Percentiles rank a stretch among this genome's conserved stretches.
Evolutionary conservation across 2,329 filamentous ascomycete genomes (phyloP).

Genomic region (Colletotrichum trifolii): DNA sequence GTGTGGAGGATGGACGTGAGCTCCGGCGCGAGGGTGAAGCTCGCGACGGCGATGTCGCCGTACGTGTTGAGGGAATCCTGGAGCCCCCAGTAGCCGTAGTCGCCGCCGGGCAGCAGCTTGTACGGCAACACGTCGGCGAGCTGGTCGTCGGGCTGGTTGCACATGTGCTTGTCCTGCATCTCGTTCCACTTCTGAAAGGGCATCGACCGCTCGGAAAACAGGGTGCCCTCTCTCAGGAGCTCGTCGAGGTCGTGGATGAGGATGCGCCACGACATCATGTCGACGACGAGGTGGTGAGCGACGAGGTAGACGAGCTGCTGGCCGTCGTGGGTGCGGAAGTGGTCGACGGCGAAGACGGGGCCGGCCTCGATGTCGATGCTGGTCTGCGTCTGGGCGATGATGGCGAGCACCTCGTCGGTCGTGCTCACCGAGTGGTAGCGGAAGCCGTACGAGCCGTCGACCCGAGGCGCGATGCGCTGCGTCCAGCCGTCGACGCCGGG

Average conservation of each 20-base stretch:
- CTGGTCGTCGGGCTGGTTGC: slow-evolving; percentile 41
- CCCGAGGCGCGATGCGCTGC: slow-evolving; percentile 55
- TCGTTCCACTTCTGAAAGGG: slow-evolving; percentile 63
- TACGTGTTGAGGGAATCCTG: slow-evolving; percentile 56
- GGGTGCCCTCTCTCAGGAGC: slow-evolving; percentile 55
- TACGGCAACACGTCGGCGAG: slow-evolving; percentile 51
- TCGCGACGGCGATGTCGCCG: slow-evolving; percentile 52
- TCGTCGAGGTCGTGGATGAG: slow-evolving; percentile 62
- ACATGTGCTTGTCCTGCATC: slow-evolving; percentile 53
- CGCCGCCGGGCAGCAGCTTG: slow-evolving; percentile 49
- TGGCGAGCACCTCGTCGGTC: slow-evolving; percentile 53
- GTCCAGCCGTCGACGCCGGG: slow-evolving; percentile 54
- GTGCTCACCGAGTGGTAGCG: slow-evolving; percentile 53
- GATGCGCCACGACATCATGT: slow-evolving; percentile 62
- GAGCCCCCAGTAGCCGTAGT: slow-evolving; percentile 61
- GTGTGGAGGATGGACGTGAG: slow-evolving; percentile 55
- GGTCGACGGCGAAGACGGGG: slow-evolving; percentile 61
- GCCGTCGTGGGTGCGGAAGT: slow-evolving; percentile 57
- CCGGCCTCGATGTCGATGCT: slow-evolving; percentile 61
- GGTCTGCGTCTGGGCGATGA: slow-evolving; percentile 55
- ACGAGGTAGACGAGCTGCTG: slow-evolving; percentile 60
- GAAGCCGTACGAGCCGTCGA: slow-evolving; percentile 56
- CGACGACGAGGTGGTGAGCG: slow-evolving; percentile 64
- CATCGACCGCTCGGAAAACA: slow-evolving; percentile 57
- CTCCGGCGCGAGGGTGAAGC: slow-evolving; percentile 57